These are phyloP conservation scores for Fusarium sp. DNA, from an alignment of 2,329 filamentous ascomycete genomes.

Conservation along the genomic window DNA sequence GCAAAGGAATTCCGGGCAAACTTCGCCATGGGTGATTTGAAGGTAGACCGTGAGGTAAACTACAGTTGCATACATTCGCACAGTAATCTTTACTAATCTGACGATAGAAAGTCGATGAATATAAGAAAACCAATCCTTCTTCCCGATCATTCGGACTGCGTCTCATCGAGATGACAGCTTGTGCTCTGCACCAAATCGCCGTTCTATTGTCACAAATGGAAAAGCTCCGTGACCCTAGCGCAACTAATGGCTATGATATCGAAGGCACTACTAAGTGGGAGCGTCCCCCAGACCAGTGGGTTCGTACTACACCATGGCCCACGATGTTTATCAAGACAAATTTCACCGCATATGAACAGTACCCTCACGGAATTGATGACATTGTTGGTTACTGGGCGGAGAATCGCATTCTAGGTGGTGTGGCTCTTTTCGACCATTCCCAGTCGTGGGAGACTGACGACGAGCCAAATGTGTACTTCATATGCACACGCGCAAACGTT, in stretches of 20 bases:
- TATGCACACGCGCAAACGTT: slow-evolving; percentile 10
- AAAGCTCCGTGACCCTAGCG: background rate
- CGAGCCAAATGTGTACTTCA: slow-evolving; percentile 19
- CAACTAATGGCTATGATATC: slow-evolving; percentile 6
- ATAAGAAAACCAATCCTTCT: no score
- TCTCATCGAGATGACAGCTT: no score
- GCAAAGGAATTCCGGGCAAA: no score
- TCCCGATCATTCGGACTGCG: no score
- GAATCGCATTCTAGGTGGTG: slow-evolving; percentile 24
- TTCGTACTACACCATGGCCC: background rate
- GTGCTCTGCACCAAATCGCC: background rate
- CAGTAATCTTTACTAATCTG: no score
- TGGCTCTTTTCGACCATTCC: slow-evolving; percentile 19
- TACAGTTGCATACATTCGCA: no score
- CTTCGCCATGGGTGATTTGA: no score
- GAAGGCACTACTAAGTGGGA: slow-evolving; percentile 13
- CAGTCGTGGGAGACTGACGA: background rate
- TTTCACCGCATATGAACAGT: slow-evolving; percentile 13
- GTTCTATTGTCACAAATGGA: no score
- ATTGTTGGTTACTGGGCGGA: slow-evolving; percentile 31
- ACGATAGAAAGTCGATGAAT: no score
- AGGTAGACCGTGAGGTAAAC: no score
- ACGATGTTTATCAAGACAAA: slow-evolving; percentile 19
- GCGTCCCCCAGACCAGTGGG: background rate
- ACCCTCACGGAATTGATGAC: slow-evolving; percentile 17